phyloP scores from a whole-genome alignment of 2,329 filamentous ascomycete species.

The Didymella pomorum region DNA sequence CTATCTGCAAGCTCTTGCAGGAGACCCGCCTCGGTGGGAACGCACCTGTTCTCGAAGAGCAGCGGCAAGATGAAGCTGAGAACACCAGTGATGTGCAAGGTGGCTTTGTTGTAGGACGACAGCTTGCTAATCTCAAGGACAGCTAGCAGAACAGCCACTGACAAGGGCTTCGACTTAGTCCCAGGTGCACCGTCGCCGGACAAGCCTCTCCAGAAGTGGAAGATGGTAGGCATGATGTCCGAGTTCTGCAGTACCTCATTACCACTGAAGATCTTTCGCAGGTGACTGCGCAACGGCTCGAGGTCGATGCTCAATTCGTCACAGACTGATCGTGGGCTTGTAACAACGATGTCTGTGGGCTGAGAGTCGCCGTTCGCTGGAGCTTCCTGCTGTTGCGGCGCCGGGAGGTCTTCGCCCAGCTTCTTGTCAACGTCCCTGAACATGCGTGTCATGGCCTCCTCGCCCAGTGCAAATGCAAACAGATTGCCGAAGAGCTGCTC shows the following conservation, averaged over 20 bases:
- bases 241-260: constrained; percentile 53
- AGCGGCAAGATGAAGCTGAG: constrained; percentile 47
- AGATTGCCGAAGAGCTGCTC: constrained; percentile 87
- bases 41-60: constrained; percentile 48
- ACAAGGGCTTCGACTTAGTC: constrained; percentile 46
- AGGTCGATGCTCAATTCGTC: constrained; percentile 40
- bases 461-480: constrained; percentile 80
- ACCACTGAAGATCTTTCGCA: constrained; percentile 49
- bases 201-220: constrained; percentile 51
- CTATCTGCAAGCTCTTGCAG: constrained; percentile 73
- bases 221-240: constrained; percentile 51
- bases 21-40: constrained; percentile 45
- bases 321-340: constrained; percentile 37
- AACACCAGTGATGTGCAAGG: constrained; percentile 48
- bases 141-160: constrained; percentile 48
- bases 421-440: constrained; percentile 59
- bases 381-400: constrained; percentile 21
- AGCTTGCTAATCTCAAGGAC: constrained; percentile 45
- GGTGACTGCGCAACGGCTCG: constrained; percentile 40
- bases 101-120: constrained; percentile 51
- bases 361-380: constrained; percentile 14
- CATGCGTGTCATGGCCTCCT: constrained; percentile 75
- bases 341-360: constrained; percentile 35
- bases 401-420: constrained; percentile 24
- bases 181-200: constrained; percentile 43